A percentile compares a stretch with the other conserved stretches of the same genome.
Evolutionary conservation across 805 yeast species (phyloP).

Genomic region (Kurtzmaniella fragi): DNA sequence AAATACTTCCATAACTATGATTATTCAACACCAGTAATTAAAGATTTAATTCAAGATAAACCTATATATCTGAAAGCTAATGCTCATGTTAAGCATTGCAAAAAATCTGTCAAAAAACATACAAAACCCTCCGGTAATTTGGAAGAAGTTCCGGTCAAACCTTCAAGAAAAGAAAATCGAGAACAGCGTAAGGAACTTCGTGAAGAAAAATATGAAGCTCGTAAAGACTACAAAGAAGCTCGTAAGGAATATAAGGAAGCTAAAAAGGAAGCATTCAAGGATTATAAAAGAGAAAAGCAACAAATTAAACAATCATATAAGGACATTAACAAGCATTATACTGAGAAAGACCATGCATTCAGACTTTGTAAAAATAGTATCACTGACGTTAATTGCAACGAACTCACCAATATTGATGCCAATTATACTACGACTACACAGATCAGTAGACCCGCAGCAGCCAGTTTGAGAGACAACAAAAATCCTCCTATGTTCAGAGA

Average conservation of each 20-base stretch:
- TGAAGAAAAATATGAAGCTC: constrained; percentile 3
- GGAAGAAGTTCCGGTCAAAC: not conserved
- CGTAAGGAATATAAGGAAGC: constrained; percentile 7
- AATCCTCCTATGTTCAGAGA: constrained; percentile 8
- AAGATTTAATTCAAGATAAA: constrained; percentile 26
- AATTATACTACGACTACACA: too few species aligned
- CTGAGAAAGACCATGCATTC: not conserved
- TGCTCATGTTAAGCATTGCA: constrained; percentile 19
- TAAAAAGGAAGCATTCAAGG: constrained; percentile 5
- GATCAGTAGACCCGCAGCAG: too few species aligned
- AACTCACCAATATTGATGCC: too few species aligned
- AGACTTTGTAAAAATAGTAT: not conserved
- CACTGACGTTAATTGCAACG: not conserved
- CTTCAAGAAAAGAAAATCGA: constrained; percentile 2
- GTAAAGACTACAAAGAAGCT: constrained; percentile 7
- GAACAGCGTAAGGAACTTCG: constrained; percentile 3
- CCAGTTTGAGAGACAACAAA: not conserved
- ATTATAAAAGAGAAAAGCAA: constrained; percentile 3
- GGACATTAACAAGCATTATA: not conserved
- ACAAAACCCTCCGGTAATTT: not conserved
- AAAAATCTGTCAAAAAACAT: constrained; percentile 6
- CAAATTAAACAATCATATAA: constrained; percentile 5
- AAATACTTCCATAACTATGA: constrained; percentile 32
- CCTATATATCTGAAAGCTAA: constrained; percentile 39
- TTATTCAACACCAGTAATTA: constrained; percentile 31